These are phyloP conservation scores for Suhomyces sp. DNA, from an alignment of 805 yeast genomes.

Conservation along the genomic window DNA sequence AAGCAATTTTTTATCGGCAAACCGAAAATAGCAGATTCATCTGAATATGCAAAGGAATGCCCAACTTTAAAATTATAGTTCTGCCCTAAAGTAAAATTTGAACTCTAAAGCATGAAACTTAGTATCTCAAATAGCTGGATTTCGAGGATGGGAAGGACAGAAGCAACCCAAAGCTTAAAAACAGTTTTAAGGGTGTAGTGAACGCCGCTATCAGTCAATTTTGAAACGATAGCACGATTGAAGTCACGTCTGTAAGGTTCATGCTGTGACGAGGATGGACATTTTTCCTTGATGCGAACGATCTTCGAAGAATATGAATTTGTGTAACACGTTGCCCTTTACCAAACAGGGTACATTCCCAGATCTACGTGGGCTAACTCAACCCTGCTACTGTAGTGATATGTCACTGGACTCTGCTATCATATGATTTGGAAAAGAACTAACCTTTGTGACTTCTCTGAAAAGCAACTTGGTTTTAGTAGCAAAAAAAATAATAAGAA, in stretches of 20 bases:
- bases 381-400: not conserved
- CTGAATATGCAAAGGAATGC: not conserved
- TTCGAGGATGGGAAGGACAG: not conserved
- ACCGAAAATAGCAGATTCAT: not conserved
- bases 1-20: not conserved
- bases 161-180: not conserved
- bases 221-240: not conserved
- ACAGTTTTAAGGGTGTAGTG: not conserved
- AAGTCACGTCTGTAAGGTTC: not conserved
- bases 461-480: not conserved
- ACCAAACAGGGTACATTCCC: not conserved
- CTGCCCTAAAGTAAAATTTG: not conserved
- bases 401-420: not conserved
- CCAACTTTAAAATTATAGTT: not conserved
- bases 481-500: not conserved
- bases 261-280: not conserved
- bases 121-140: not conserved
- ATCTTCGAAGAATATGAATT: too few species aligned
- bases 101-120: not conserved
- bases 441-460: not conserved
- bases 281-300: not conserved
- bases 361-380: not conserved
- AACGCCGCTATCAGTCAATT: not conserved
- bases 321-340: not conserved
- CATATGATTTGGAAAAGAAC: not conserved